Evolutionary conservation across 1,284 basidiomycete genomes (phyloP), one percentile per base, ranked within the genome.

Genomic region (Cryptococcus sp.): DNA sequence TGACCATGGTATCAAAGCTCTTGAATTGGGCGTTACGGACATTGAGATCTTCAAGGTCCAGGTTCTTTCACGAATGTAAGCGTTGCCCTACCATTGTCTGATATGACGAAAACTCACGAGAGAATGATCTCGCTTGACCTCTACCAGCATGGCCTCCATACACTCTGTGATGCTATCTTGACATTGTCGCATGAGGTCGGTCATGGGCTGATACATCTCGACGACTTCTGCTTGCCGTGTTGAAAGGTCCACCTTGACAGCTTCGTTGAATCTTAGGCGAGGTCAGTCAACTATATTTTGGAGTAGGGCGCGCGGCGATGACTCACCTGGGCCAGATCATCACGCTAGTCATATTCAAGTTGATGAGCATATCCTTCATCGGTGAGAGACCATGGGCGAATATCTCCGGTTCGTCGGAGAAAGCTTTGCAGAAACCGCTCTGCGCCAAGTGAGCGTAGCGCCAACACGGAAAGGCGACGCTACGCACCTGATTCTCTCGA

Each of bases 21-120:
- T 88, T 85, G 78, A 98, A 98, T 68, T 99, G 93, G 0, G 93
- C 91, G 67, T 91, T 95, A 70, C 97, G 91, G 48, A 98, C 85
- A 5, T 86, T 94, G 59, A 97, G 82, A 65, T 98, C 93, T 64
- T 99, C 96, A 10, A 97, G 82, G 59, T 99, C 95, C 16, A 97
- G 85, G 89, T 97, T 78, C 46, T 62, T 47, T 17, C 0, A 11
- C 8, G 25, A 25, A 6, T 49, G 27, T 27, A 20, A 8, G n/a
- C 16, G 17, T 17, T 22, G 15, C 2, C 8, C 23, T 22, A 11
- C 25, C 8, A 53, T 8, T 8, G 35, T 20, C n/a, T 11, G 25
- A 13, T 10, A 35, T 35, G 8, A 35, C 20, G n/a, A 16, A 0
- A 19, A 70, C 84, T 57, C 70, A 92, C 93, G 54, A 86, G 83